Base-by-base conservation (phyloP, 306 rosid genomes). In the Crotalaria pallida region DNA sequence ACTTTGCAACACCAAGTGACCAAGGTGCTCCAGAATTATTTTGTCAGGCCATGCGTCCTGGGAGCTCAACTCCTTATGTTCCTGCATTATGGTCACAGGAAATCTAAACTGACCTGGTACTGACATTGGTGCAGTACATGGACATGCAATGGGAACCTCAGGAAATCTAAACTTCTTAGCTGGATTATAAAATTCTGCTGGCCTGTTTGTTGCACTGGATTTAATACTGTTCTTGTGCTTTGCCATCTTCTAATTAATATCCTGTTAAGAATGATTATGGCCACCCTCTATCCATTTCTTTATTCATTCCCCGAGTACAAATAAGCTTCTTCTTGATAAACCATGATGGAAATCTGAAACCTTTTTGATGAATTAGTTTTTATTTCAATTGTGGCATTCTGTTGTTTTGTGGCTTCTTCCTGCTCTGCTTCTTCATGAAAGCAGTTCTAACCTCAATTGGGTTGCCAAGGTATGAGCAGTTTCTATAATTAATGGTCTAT, bases 401-500 rank as follows among this genome's bases (percentile, higher is more conserved):
- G 13, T n/a, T 59, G 55, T 8, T 18, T 16, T 56, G 19, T 70
- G 69, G 98, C 96, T 93, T 85, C 91, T 93, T 84, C 96, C 98
- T 33, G 88, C 93, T 69, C 76, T 93, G 76, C 85, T 87, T 81
- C 72, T 93, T 51, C 84, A 82, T 77, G 89, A 84, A 43, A 87
- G 81, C 78, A 74, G 63, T 74, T 72, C 88, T 52, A 83, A 87
- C 74, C 87, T 93, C 64, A 74, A 81, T 43, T 93, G 96, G 98
- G 81, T 88, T 65, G 71, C 94, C 69, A 82, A 84, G 89, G 98
- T 88, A 82, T 65, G 69, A 45, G 34, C 69, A 11, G 57, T 69
- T 69, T 71, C 53, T 56, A 27, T 24, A 55, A 23, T 41, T 58
- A 60, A 38, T 56, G 44, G 13, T n/a, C n/a, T n/a, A n/a, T n/a